Evolutionary conservation across 306 rosid species (phyloP).

Genomic region (Cotoneaster glaucophyllus): DNA sequence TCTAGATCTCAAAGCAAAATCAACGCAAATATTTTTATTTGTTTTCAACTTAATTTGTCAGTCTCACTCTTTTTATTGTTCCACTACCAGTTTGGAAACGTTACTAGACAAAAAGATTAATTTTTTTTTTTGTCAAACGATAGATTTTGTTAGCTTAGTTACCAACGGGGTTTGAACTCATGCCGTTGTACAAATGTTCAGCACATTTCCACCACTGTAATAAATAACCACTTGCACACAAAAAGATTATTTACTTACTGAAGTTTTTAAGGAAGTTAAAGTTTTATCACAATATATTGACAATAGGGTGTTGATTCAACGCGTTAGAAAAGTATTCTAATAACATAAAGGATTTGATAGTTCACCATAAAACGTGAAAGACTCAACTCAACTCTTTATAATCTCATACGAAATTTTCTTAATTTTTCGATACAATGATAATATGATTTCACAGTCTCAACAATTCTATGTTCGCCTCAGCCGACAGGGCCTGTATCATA

Average conservation of each 20-base stretch:
- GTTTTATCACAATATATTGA: not conserved
- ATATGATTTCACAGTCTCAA: not conserved
- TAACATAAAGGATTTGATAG: not conserved
- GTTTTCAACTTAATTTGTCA: not conserved
- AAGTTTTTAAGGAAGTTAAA: not conserved
- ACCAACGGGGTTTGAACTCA: accelerated
- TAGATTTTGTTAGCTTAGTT: too few relatives aligned
- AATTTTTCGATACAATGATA: not conserved
- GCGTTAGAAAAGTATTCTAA: too few relatives aligned
- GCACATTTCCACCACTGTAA: accelerated
- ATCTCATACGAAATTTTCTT: too few relatives aligned
- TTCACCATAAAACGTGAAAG: too few relatives aligned
- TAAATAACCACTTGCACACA: not conserved
- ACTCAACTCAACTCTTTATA: not conserved
- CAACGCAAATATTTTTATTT: conserved; percentile 12
- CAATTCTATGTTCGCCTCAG: not conserved
- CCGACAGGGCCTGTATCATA: not conserved
- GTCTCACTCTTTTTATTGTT: not conserved
- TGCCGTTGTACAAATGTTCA: accelerated
- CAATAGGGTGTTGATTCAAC: not conserved
- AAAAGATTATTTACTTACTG: not conserved
- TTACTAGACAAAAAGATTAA: not conserved
- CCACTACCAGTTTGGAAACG: not conserved
- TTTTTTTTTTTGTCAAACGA: too few relatives aligned
- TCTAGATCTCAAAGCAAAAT: not conserved